Conservation (phyloP, 2,329 filamentous ascomycete species). For the Beauveria pseudobassiana region DNA sequence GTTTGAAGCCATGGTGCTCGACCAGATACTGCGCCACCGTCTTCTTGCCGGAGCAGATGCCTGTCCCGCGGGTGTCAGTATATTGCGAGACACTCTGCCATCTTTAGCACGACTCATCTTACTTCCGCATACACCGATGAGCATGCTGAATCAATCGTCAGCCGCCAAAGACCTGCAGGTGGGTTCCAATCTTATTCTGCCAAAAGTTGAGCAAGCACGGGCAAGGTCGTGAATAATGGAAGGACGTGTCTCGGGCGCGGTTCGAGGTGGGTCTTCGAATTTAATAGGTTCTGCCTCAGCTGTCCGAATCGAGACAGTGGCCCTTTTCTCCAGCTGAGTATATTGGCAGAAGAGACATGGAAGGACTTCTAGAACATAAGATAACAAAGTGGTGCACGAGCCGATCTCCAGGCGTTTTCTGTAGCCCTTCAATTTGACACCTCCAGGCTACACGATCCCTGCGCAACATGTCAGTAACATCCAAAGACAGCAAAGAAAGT, state of each 20-base stretch:
- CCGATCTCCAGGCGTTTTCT: too few relatives aligned
- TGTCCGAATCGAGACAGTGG: neutral
- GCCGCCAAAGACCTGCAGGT: neutral
- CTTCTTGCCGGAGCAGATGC: conserved; percentile 88
- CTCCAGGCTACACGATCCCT: too few relatives aligned
- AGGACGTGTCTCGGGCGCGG: conserved; percentile 9
- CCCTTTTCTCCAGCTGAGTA: neutral
- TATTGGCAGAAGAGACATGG: neutral
- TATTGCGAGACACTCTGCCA: neutral
- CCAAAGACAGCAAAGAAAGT: too few relatives aligned
- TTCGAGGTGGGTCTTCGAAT: conserved; percentile 7
- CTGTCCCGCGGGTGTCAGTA: conserved; percentile 34
- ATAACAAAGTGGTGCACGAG: too few relatives aligned
- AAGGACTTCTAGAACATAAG: too few relatives aligned
- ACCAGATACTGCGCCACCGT: conserved; percentile 84
- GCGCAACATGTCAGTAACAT: too few relatives aligned
- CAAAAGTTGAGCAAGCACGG: neutral
- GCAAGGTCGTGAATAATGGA: neutral
- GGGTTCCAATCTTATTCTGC: conserved; percentile 1
- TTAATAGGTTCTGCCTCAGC: neutral
- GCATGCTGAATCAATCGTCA: conserved; percentile 41
- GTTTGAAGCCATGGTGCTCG: conserved; percentile 73
- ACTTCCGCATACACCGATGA: conserved; percentile 73
- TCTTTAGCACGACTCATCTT: conserved; percentile 20
- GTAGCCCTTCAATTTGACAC: too few relatives aligned